Evolutionary conservation across 345 rosid species (phyloP), one percentile per base, ranked within the genome.

Genomic region (Gossypium ekmanianum): DNA sequence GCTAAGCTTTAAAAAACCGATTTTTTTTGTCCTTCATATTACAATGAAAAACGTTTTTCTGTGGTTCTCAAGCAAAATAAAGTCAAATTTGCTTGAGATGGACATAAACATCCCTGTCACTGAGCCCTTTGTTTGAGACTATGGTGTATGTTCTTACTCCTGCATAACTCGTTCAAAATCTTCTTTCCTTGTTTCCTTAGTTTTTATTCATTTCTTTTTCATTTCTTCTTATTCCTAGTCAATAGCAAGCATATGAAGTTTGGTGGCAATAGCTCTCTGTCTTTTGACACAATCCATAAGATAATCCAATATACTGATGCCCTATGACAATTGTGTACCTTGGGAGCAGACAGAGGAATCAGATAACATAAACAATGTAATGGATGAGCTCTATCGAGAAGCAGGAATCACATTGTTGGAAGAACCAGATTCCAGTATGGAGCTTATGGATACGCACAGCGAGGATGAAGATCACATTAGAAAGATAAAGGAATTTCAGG

Each of bases 401-500:
- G 69, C 45, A 27, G 69, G 69, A 11, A 20, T 22, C 24, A 39
- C 61, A 7, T 56, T 45, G 70, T 62, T 50, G 51, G 50, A 62
- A 27, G 76, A 50, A 62, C 59, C 9, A 11, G 69, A 64, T 2
- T 61, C 68, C 24, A 6, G 26, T 26, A 11, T 9, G 3, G 45
- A 34, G 27, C 50, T 62, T 58, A 27, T 26, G 43, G 34, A 62
- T 73, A 41, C 48, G n/a, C 43, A 43, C 14, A 2, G 41, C 39
- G 75, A 73, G 29, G 78, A 76, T 52, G 71, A 66, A 56, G 79
- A 77, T 44, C 34, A 51, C 17, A 58, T 47, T 39, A 44, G 50
- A 69, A 75, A 75, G 64, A 76, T 83, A 47, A 20, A 78, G 75
- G 83, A 86, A 78, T 48, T 81, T 55, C 81, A 78, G 55, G 75